Evolutionary conservation across 148 eudicot genomes (phyloP).

Genomic region (Vaccinium macrocarpon): DNA sequence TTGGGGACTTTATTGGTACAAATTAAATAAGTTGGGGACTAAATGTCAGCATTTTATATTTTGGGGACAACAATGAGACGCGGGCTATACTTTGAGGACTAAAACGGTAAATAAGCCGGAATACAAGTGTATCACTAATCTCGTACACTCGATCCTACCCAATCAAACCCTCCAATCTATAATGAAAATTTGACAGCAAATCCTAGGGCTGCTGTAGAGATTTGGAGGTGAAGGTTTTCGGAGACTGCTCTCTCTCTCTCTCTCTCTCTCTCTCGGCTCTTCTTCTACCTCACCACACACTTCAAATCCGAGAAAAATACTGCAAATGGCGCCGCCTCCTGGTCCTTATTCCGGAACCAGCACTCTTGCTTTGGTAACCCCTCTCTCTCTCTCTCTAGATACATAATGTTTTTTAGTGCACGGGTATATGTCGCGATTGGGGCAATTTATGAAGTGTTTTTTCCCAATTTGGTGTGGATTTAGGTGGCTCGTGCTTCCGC

Average conservation of each 20-base stretch:
- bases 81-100: no score
- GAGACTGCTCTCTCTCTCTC: background rate
- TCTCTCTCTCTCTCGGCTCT: background rate
- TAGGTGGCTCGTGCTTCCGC: slow-evolving; percentile 24
- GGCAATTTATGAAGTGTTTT: background rate
- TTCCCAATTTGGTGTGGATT: background rate
- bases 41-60: no score
- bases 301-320: background rate
- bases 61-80: no score
- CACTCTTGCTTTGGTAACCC: slow-evolving; percentile 63
- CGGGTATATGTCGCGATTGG: background rate
- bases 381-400: background rate
- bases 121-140: no score
- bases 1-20: no score
- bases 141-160: no score
- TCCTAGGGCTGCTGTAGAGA: background rate
- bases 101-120: no score
- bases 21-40: no score
- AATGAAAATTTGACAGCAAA: background rate
- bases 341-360: slow-evolving; percentile 79
- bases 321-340: slow-evolving; percentile 58
- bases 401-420: background rate
- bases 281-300: background rate
- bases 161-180: no score
- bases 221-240: background rate